Conservation (phyloP, 1,284 basidiomycete species). For the Naganishia sp. region DNA sequence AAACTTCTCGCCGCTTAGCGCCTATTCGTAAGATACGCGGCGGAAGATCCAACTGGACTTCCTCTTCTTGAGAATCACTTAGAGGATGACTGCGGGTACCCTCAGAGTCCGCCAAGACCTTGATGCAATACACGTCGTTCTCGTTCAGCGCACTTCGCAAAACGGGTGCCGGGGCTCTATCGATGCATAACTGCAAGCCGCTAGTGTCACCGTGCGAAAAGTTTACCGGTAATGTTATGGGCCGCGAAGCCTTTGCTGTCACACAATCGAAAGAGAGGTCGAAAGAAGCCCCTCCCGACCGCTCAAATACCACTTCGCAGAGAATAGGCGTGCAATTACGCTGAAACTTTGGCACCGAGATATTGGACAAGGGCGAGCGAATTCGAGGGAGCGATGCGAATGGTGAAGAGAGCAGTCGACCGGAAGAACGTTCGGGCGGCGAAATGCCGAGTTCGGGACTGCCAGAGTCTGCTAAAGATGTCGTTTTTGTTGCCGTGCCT, state of each 20-base stretch:
- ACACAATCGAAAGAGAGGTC: constrained; percentile 12
- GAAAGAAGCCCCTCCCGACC: constrained; percentile 6
- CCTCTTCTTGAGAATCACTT: not conserved
- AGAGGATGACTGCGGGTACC: not conserved
- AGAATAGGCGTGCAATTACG: not conserved
- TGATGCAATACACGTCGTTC: constrained; percentile 22
- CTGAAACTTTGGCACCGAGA: not conserved
- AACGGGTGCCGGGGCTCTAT: constrained; percentile 22
- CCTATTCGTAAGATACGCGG: constrained; percentile 1
- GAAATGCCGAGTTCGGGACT: not conserved
- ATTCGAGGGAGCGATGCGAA: constrained; percentile 10
- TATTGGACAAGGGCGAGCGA: constrained; percentile 15
- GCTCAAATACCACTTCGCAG: constrained; percentile 17
- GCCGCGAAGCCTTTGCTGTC: not conserved
- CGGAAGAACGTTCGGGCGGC: not conserved
- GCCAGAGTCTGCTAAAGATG: not conserved
- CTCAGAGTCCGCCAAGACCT: not conserved
- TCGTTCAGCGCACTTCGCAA: constrained; percentile 20
- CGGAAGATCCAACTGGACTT: not conserved
- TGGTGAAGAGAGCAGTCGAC: not conserved
- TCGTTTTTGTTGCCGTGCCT: not conserved
- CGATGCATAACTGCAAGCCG: constrained; percentile 3
- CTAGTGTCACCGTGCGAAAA: not conserved
- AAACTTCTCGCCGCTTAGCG: constrained; percentile 3
- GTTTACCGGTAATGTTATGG: not conserved